Evolutionary conservation across 306 rosid genomes (phyloP).

Genomic region (Lithocarpus polystachyus): DNA sequence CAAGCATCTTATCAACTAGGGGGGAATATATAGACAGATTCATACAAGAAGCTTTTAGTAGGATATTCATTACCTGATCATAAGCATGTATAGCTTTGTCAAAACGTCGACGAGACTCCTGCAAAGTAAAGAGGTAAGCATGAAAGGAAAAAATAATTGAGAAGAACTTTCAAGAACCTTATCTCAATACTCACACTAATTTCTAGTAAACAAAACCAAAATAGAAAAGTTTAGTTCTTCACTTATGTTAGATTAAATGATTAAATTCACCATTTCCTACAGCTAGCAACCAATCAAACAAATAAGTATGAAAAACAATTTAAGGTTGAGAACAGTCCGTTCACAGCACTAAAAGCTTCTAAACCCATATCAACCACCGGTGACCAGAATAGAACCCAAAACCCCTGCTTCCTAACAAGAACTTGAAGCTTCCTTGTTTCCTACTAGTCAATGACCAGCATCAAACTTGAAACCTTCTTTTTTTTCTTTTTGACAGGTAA

Average conservation of each 20-base stretch:
- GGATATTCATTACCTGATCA: conserved; percentile 73
- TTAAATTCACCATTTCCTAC: too few species aligned
- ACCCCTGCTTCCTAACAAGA: too few species aligned
- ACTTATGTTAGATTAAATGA: background rate
- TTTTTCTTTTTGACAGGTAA: too few species aligned
- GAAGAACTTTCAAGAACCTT: background rate
- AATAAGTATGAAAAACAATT: too few species aligned
- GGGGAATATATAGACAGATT: background rate
- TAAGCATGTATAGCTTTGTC: conserved; percentile 77
- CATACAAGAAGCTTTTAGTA: background rate
- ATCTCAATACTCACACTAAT: background rate
- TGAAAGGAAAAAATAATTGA: conserved; percentile 1
- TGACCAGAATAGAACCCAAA: too few species aligned
- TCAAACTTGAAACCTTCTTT: too few species aligned
- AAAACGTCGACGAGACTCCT: conserved; percentile 81
- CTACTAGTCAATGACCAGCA: too few species aligned
- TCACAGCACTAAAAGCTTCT: too few species aligned
- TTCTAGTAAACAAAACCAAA: background rate
- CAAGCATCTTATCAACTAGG: background rate
- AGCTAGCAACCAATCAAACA: too few species aligned
- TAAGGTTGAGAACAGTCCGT: too few species aligned
- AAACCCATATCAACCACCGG: too few species aligned
- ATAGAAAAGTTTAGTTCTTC: background rate
- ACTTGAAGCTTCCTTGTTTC: too few species aligned
- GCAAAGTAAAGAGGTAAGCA: conserved; percentile 21